phyloP scores from a whole-genome alignment of 2,329 filamentous ascomycete species.

The Sordariomycetes sp. region DNA sequence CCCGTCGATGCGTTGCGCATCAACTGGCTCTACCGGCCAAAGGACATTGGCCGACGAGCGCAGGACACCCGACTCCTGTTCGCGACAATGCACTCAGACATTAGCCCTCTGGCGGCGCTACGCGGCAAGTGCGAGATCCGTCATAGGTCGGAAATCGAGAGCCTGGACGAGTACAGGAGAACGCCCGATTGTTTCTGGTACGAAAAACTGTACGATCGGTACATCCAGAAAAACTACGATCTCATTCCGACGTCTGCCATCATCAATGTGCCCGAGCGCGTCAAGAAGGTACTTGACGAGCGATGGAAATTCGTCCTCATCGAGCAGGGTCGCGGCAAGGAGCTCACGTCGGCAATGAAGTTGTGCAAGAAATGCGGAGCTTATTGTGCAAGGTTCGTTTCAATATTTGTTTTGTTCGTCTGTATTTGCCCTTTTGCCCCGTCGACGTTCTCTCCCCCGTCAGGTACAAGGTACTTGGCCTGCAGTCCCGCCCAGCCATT shows the following conservation, averaged over 20 bases:
- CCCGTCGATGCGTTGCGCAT: constrained; percentile 80
- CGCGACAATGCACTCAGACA: constrained; percentile 97
- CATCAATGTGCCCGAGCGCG: constrained; percentile 88
- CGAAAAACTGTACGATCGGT: constrained; percentile 93
- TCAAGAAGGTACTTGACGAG: constrained; percentile 92
- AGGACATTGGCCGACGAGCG: constrained; percentile 86
- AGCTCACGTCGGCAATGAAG: constrained; percentile 91
- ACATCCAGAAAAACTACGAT: constrained; percentile 96
- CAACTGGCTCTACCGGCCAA: constrained; percentile 97
- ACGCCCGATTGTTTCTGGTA: constrained; percentile 87
- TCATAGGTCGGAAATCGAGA: constrained; percentile 75
- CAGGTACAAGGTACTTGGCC: background rate
- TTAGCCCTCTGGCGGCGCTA: constrained; percentile 80
- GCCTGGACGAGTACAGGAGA: constrained; percentile 74
- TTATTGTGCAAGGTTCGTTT: constrained; percentile 75
- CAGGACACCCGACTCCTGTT: constrained; percentile 85
- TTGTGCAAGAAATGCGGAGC: constrained; percentile 83
- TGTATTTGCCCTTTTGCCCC: constrained; percentile 4
- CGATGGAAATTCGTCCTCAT: constrained; percentile 94
- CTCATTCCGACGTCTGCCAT: constrained; percentile 85
- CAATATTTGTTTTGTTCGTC: constrained; percentile 5
- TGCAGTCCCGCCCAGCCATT: background rate
- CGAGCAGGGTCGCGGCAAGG: constrained; percentile 85
- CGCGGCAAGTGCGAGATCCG: constrained; percentile 87
- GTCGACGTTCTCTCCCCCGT: constrained; percentile 3